Percentiles rank a stretch among this genome's conserved stretches.
These are phyloP conservation scores for Fusarium subtropicale DNA, from an alignment of 2,329 filamentous ascomycete genomes.

Conservation along the genomic window DNA sequence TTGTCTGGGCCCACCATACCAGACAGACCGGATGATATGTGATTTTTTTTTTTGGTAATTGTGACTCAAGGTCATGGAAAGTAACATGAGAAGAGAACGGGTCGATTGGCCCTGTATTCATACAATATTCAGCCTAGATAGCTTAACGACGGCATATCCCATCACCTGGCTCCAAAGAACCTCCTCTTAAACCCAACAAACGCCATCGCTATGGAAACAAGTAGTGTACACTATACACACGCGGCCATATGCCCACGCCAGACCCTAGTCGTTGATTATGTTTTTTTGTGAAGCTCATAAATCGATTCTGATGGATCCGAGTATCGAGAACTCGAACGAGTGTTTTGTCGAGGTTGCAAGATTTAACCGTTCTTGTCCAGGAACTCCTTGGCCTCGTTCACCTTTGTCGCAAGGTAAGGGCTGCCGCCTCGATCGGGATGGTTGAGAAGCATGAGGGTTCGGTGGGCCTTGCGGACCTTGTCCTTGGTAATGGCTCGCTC, in stretches of 20 bases:
- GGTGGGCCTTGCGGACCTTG: conserved; percentile 94
- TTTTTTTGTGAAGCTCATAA: conserved; percentile 19
- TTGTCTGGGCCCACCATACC: too few relatives aligned
- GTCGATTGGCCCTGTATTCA: conserved; percentile 39
- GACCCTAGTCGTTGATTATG: conserved; percentile 26
- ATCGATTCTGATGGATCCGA: conserved; percentile 4
- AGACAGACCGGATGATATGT: not conserved
- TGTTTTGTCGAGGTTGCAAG: conserved; percentile 23
- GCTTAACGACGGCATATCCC: conserved; percentile 36
- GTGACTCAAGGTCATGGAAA: not conserved
- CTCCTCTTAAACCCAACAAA: conserved; percentile 50
- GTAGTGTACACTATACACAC: conserved; percentile 54
- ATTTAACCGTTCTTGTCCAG: conserved; percentile 74
- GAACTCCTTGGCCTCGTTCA: conserved; percentile 98
- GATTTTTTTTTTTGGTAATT: not conserved
- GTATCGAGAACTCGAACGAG: conserved; percentile 4
- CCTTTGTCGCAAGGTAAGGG: conserved; percentile 95
- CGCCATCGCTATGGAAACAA: conserved; percentile 60
- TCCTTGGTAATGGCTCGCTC: conserved; percentile 91
- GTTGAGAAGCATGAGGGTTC: conserved; percentile 95
- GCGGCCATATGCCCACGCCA: conserved; percentile 26
- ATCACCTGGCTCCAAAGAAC: conserved; percentile 36
- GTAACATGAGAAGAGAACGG: conserved; percentile 45
- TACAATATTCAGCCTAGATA: conserved; percentile 42
- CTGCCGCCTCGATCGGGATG: conserved; percentile 97